Conservation (phyloP, 2,329 filamentous ascomycete species). For the Talaromyces albobiverticillius region DNA sequence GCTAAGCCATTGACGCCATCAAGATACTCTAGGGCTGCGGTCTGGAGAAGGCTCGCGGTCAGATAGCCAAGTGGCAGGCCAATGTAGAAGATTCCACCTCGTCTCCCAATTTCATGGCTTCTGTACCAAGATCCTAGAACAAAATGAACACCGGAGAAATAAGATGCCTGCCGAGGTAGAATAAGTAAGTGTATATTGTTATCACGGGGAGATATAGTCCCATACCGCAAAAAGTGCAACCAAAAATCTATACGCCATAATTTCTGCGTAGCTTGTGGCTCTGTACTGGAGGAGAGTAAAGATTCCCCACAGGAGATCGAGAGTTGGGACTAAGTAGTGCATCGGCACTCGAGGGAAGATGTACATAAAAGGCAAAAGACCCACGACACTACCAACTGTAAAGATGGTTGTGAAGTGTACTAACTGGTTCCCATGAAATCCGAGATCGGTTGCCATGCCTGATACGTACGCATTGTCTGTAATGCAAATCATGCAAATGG, state of each 20-base stretch:
- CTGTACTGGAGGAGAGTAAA: constrained; percentile 58
- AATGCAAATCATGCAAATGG: too few relatives aligned
- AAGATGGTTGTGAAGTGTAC: constrained; percentile 57
- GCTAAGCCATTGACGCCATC: constrained; percentile 46
- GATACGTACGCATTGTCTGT: constrained; percentile 28
- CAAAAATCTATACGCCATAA: constrained; percentile 54
- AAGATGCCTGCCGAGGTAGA: constrained; percentile 26
- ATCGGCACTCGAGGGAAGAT: constrained; percentile 48
- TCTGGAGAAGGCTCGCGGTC: constrained; percentile 52
- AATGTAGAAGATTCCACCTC: constrained; percentile 54
- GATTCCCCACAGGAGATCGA: constrained; percentile 55
- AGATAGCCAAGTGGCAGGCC: constrained; percentile 52
- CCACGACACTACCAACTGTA: constrained; percentile 49
- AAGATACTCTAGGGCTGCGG: constrained; percentile 39
- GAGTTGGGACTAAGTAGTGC: constrained; percentile 50
- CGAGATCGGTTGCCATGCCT: constrained; percentile 25
- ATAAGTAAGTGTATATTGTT: not conserved
- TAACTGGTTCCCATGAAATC: constrained; percentile 51
- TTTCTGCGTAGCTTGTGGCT: constrained; percentile 47
- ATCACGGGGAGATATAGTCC: not conserved
- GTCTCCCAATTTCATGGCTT: constrained; percentile 46
- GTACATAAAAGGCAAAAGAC: constrained; percentile 53
- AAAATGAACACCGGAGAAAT: constrained; percentile 38
- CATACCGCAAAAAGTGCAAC: constrained; percentile 53
- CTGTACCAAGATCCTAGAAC: constrained; percentile 50